Base-by-base conservation (phyloP, 257 asterid species). In the Apocynum venetum region DNA sequence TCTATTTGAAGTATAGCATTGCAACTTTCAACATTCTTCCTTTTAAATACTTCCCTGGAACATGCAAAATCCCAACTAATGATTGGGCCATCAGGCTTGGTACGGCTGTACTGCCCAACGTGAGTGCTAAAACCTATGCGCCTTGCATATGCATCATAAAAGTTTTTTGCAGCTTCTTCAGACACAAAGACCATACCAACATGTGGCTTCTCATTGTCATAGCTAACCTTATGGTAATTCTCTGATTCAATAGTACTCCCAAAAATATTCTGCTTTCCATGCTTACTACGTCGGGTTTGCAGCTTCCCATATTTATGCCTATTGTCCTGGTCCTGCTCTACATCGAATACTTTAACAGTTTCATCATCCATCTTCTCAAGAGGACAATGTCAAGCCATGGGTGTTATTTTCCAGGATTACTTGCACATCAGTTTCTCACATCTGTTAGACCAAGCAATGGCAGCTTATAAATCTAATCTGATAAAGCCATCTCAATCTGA, bases 101-200 rank as follows among this genome's bases (percentile, higher is more conserved):
- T 31, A 40, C 89, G 97, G 76, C 63, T 84, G 76, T 83, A 88
- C 79, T 87, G 87, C 68, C 93, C 91, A 79, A 86, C 93, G 76
- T 81, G 90, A 35, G 89, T 85, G 87, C 87, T 83, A 68, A 93
- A 93, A 64, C 97, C 97, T 66, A 81, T 81, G 80, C 74, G 83
- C 82, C 85, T 86, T 55, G 97, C 97, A 81, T 91, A 91, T 41
- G 86, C 84, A 72, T 91, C 93, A 69, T 89, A 93, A 61, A 86
- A 87, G 41, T 83, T 87, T 89, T 86, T 91, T 53, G 94, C 92
- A 76, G 91, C 85, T 86, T 88, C 94, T 84, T 89, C 94, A 75
- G 97, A 87, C 74, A 83, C 85, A 78, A 93, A 93, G 82, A 86
- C 92, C 96, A 93, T 85, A 64, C 96, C 96, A 66, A 89, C 84